Evolutionary conservation across 2,329 filamentous ascomycete species (phyloP), one percentile per base, ranked within the genome.

Genomic region (Rugonectria rugulosa): DNA sequence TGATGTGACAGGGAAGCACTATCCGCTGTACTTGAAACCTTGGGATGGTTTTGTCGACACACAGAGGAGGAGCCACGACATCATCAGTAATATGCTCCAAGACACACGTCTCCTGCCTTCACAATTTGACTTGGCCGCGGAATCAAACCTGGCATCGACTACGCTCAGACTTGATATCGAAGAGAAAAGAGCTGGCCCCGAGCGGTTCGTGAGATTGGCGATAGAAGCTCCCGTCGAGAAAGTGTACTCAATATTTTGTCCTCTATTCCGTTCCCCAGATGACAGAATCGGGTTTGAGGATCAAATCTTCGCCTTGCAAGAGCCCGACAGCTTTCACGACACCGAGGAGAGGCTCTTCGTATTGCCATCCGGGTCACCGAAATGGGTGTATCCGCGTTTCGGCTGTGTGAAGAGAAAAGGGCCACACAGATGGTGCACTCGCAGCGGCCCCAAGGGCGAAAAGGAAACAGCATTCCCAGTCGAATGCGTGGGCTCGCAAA

Each of bases 1-100:
- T 6, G 57, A 44, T 36, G 62, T 63, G 27, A 55, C 61, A 5
- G 53, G 54, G 15, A 61, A 65, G 51, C 61, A 47, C 45, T 65
- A 65, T 38, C 62, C 62, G 9, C 58, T 44, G 47, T 54, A 53
- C 49, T 60, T 64, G 47, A 55, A 52, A 43, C 60, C 50, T 31
- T 64, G 60, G 62, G 43, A 19, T 26, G 21, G 45, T 23, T 62
- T 64, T 31, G 45, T 20, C 3, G 34, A 45, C n/a, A 31, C 40
- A 17, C 41, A 56, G 14, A 54, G 38, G 26, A 40, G 47, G 42
- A 41, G 42, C 15, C 63, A 61, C 34, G 53, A 57, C 12, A 41
- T 31, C 6, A 59, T 64, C 49, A 49, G 27, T 24, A 40, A 8
- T n/a, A 52, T 41, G 14, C 60, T 40, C 21, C 34, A 46, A 20